Evolutionary conservation across 148 eudicot genomes (phyloP), one percentile per base, ranked within the genome.

Genomic region (Chenopodium suecicum): DNA sequence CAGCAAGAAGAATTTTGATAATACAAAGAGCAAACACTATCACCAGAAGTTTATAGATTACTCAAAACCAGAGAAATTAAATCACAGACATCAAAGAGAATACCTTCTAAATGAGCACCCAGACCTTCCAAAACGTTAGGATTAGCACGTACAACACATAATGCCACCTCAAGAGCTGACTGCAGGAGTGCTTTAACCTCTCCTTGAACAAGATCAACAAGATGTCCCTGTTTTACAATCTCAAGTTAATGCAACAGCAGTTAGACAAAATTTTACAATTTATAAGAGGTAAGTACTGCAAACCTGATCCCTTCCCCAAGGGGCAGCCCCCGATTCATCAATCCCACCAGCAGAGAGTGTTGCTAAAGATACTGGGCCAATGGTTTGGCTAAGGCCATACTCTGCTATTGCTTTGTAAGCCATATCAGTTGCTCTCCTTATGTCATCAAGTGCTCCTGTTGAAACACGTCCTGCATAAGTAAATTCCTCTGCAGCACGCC

Each of bases 351-450:
- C 89, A 78, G 97, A 91, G 78, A 93, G 94, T 47, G 98, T 90
- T 25, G 91, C 85, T 79, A 95, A 73, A 75, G 98, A 95, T 72
- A 95, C 70, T 34, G 98, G 98, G 63, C 98, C 98, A 67, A 95
- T 84, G 84, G 88, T 88, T 78, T 88, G 85, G 83, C 84, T 95
- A 65, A 95, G 92, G 76, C 98, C 98, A 86, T 95, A 95, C 84
- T 95, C 98, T 54, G 98, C 97, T 65, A 95, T 88, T 50, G 98
- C 97, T 84, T 95, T 95, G 87, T 93, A 95, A 62, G 97, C 98
- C 92, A 95, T 91, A 78, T 92, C 97, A 17, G 97, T 93, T 54
- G 98, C 98, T 87, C 92, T 90, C 69, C 96, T 88, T 80, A 95
- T 95, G 81, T 95, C 98, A 79, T 93, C 98, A 86, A 93, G 90